Percentiles rank a stretch among this genome's conserved stretches.
phyloP scores from a whole-genome alignment of 306 rosid species.

The Mimosa bimucronata region DNA sequence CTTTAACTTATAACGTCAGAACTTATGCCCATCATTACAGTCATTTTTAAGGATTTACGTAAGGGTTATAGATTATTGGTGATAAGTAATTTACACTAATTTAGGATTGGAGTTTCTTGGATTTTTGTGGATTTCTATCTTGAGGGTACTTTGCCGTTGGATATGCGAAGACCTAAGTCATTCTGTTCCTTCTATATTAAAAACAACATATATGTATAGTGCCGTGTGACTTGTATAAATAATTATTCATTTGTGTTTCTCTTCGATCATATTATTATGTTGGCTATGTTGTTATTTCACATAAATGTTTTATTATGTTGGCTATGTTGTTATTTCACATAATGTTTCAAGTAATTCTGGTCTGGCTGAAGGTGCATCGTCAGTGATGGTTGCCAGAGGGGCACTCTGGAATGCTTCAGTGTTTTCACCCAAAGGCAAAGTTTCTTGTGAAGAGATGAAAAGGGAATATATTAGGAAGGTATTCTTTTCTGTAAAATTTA shows the following conservation, averaged over 20 bases:
- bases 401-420: constrained; percentile 96
- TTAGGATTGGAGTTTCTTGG: background rate
- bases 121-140: background rate
- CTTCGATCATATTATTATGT: constrained; percentile 1
- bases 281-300: constrained; percentile 12
- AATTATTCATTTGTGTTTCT: background rate
- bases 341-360: constrained; percentile 25
- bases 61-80: background rate
- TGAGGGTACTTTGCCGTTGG: background rate
- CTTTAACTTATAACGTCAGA: background rate
- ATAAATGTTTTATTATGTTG: too few relatives aligned
- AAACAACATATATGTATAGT: background rate
- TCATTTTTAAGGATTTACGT: background rate
- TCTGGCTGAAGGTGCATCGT: constrained; percentile 69
- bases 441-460: constrained; percentile 67
- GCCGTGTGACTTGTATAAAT: background rate
- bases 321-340: too few relatives aligned
- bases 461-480: constrained; percentile 82
- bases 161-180: constrained; percentile 5
- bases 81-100: background rate
- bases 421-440: constrained; percentile 64
- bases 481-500: constrained; percentile 3
- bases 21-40: background rate
- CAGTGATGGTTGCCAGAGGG: constrained; percentile 93
- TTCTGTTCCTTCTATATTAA: background rate